Evolutionary conservation across 2,329 filamentous ascomycete species (phyloP).

Genomic region (Sporothrix schenckii): DNA sequence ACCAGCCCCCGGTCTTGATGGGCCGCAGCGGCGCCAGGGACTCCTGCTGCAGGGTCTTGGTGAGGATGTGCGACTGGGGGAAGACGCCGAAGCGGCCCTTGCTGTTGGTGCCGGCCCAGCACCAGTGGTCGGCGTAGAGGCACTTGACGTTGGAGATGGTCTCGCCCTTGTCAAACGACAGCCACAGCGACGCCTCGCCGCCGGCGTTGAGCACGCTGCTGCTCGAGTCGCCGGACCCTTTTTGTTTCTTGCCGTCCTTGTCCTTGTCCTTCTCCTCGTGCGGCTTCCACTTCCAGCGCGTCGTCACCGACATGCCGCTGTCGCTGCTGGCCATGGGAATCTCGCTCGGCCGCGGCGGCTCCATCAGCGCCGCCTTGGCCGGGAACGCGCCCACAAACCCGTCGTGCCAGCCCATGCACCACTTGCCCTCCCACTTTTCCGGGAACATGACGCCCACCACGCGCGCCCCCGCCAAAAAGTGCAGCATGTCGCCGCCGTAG

Average conservation of each 20-base stretch:
- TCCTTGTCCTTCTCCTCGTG: conserved; percentile 48
- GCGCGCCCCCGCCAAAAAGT: conserved; percentile 51
- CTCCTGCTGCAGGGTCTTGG: conserved; percentile 35
- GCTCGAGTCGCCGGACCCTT: background rate
- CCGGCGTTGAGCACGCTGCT: conserved; percentile 44
- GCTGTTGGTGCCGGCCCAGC: conserved; percentile 45
- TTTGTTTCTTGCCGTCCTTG: conserved; percentile 15
- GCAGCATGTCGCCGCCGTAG: conserved; percentile 44
- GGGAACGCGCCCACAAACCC: conserved; percentile 55
- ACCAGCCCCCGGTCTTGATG: conserved; percentile 32
- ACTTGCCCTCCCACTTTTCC: conserved; percentile 56
- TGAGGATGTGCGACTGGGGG: conserved; percentile 38
- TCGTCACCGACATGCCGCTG: conserved; percentile 53
- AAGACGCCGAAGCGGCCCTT: conserved; percentile 45
- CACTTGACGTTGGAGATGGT: conserved; percentile 66
- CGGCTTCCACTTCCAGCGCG: conserved; percentile 58
- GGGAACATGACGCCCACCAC: conserved; percentile 58
- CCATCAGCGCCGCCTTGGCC: conserved; percentile 53
- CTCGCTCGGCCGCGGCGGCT: conserved; percentile 52
- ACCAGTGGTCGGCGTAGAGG: conserved; percentile 46
- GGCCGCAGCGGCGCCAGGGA: conserved; percentile 28
- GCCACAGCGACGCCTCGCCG: conserved; percentile 51
- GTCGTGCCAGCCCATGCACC: conserved; percentile 62
- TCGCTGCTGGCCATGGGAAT: conserved; percentile 52
- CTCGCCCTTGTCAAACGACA: conserved; percentile 68